phyloP scores from a whole-genome alignment of 352 stramenopile species.

The Pythium insidiosum region DNA sequence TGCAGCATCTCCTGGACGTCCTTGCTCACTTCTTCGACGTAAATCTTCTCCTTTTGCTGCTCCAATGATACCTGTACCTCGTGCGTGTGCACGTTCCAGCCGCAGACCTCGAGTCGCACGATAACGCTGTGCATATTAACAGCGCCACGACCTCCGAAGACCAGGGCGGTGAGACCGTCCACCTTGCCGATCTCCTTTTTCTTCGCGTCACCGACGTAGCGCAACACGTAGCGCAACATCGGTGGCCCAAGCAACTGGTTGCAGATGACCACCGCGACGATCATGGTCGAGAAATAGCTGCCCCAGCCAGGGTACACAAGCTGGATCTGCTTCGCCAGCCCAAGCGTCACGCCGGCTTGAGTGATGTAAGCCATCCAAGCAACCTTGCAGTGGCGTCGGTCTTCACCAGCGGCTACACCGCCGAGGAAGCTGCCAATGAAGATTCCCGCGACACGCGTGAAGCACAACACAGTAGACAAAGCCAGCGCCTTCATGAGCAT shows the following conservation, averaged over 20 bases:
- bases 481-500: slow-evolving; percentile 53
- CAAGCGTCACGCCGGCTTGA: slow-evolving; percentile 56
- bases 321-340: slow-evolving; percentile 66
- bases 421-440: slow-evolving; percentile 52
- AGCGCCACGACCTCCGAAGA: slow-evolving; percentile 18
- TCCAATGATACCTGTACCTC: slow-evolving; percentile 25
- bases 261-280: slow-evolving; percentile 61
- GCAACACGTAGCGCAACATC: slow-evolving; percentile 45
- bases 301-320: slow-evolving; percentile 62
- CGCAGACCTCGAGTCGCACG: slow-evolving; percentile 42
- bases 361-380: slow-evolving; percentile 77
- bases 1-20: slow-evolving; percentile 25
- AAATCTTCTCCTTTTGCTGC: slow-evolving; percentile 13
- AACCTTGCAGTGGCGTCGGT: slow-evolving; percentile 31
- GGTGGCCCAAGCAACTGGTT: slow-evolving; percentile 60
- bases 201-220: slow-evolving; percentile 39
- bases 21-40: slow-evolving; percentile 13
- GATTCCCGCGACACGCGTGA: slow-evolving; percentile 45
- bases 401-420: slow-evolving; percentile 33
- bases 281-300: slow-evolving; percentile 67
- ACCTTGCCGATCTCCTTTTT: slow-evolving; percentile 55
- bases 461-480: slow-evolving; percentile 40
- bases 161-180: slow-evolving; percentile 35
- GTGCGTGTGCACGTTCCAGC: slow-evolving; percentile 46
- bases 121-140: slow-evolving; percentile 27